Base-by-base conservation (phyloP, 805 yeast genomes). In the Yarrowia keelungensis region DNA sequence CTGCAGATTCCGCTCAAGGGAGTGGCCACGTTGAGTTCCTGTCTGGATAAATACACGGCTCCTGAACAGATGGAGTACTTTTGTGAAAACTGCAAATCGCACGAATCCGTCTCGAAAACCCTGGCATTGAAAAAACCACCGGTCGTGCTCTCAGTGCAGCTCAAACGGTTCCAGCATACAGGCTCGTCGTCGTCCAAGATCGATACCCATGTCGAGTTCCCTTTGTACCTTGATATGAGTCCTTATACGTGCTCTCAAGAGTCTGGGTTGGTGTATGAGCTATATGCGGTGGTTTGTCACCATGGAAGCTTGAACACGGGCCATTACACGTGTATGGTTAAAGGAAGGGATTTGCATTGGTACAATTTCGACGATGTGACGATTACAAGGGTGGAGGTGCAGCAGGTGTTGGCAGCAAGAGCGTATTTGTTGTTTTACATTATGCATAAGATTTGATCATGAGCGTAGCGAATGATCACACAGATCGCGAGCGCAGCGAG, bases 271-370 rank as follows among this genome's bases (percentile, higher is more conserved):
- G 78, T 86, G 1, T 94, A 90, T 78, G 97, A 94, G 78, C 82
- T 95, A 50, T 92, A 88, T 78, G 97, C 94, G 1, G 86, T 93
- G 41, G 89, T 95, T 10, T 87, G 92, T 73, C 99, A 95, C 77
- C 87, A 87, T 42, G 99, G 99, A 1, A 88, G 94, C 19, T 95
- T 94, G 8, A 92, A 92, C 76, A 95, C 98, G 1, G 99, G 99
- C 11, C 99, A 95, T 77, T 95, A 95, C 76, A 84, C 93, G 14
- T 89, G 95, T 16, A 83, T 88, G 74, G 85, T 91, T 70, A 94
- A 93, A 75, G 85, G 82, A 68, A 81, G 85, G n/a, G 84, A 85
- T 50, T 90, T 92, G 59, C 83, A 85, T 73, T 95, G 99, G 99
- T 89, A 89, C 76, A 88, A 86, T 76, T 93, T 92, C 76, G 97